Conservation (phyloP, 1,284 basidiomycete genomes). For the Meira miltonrushii region DNA sequence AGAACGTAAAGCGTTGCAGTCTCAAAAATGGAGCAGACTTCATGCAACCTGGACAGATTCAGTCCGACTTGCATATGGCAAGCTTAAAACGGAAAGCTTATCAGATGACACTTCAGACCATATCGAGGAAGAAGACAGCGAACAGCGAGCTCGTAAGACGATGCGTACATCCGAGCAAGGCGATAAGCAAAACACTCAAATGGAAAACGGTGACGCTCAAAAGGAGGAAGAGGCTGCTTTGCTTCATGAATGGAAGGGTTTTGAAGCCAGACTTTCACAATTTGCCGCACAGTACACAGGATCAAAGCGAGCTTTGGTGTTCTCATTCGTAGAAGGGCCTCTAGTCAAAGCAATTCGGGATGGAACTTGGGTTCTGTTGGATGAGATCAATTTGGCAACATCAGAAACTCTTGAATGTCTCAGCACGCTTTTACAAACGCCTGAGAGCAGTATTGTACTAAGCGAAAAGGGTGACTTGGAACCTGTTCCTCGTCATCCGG, state of each 20-base stretch:
- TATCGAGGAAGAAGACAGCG: constrained; percentile 3
- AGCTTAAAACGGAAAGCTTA: constrained; percentile 1
- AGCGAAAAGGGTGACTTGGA: constrained; percentile 91
- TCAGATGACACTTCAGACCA: neutral
- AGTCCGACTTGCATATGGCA: constrained; percentile 56
- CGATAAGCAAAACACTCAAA: constrained; percentile 17
- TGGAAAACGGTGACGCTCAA: neutral
- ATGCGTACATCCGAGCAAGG: constrained; percentile 42
- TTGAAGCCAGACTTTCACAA: constrained; percentile 67
- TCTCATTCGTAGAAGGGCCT: constrained; percentile 92
- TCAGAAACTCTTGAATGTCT: constrained; percentile 93
- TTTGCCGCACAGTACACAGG: constrained; percentile 61
- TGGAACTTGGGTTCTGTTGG: constrained; percentile 92
- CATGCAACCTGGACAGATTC: constrained; percentile 81
- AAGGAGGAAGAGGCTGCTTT: constrained; percentile 13
- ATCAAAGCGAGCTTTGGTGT: constrained; percentile 54
- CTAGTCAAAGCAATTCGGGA: constrained; percentile 81
- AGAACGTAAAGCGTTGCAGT: constrained; percentile 73
- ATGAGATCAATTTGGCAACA: constrained; percentile 93
- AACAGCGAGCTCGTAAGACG: constrained; percentile 25
- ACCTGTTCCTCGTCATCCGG: constrained; percentile 81
- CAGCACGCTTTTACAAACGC: constrained; percentile 75
- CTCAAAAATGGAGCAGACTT: constrained; percentile 78
- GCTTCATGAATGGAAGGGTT: constrained; percentile 54
- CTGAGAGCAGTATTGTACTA: constrained; percentile 80